These are phyloP conservation scores for Candida ipomoeae DNA, from an alignment of 805 yeast species.

Conservation along the genomic window DNA sequence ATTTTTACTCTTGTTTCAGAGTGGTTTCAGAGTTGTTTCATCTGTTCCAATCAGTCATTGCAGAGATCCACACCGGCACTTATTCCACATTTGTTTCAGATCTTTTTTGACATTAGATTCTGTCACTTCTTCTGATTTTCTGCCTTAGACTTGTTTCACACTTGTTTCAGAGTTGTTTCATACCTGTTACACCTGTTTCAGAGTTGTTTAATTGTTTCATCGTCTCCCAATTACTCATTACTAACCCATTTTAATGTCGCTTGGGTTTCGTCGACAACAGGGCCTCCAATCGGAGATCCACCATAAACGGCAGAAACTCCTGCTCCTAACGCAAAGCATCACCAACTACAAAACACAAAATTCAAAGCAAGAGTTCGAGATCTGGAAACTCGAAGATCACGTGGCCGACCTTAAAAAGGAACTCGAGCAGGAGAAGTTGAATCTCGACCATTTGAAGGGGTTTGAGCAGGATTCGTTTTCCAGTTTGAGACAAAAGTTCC, in stretches of 20 bases:
- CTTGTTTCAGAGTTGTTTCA: no score
- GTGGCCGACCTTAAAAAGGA: constrained; percentile 36
- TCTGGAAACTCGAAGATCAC: constrained; percentile 30
- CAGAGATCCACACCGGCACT: no score
- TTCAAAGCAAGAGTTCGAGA: constrained; percentile 35
- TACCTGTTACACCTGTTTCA: no score
- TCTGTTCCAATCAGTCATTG: no score
- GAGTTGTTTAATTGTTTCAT: no score
- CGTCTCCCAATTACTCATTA: background rate
- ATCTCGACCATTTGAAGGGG: constrained; percentile 27
- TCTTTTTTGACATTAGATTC: no score
- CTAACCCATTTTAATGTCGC: background rate
- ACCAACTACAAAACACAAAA: constrained; percentile 34
- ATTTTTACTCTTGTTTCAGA: no score
- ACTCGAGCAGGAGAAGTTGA: constrained; percentile 29
- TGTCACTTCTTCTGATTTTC: no score
- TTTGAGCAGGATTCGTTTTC: constrained; percentile 22
- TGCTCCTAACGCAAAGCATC: constrained; percentile 12
- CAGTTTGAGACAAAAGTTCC: constrained; percentile 5
- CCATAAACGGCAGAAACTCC: constrained; percentile 8
- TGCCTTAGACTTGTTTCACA: no score
- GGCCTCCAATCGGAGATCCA: constrained; percentile 9
- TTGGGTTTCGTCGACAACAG: constrained; percentile 5
- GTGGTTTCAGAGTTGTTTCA: no score
- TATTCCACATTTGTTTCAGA: no score